A percentile compares a stretch with the other conserved stretches of the same genome.
These are phyloP conservation scores for Xylaria sp. DNA, from an alignment of 2,329 filamentous ascomycete species.

Conservation along the genomic window DNA sequence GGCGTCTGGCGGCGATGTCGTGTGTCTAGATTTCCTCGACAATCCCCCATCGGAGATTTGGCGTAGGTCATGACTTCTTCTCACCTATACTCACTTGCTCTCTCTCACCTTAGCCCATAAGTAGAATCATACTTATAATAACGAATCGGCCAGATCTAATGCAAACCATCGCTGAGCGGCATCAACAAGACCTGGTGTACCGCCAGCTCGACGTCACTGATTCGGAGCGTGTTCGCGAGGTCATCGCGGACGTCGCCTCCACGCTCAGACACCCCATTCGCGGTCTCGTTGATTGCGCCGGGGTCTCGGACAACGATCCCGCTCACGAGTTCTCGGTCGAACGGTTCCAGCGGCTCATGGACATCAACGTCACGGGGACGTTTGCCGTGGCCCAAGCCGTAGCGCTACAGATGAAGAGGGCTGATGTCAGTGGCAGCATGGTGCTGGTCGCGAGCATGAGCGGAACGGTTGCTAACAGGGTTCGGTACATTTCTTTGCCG, in stretches of 20 bases:
- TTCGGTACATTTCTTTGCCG: slow-evolving; percentile 7
- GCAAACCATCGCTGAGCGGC: slow-evolving; percentile 12
- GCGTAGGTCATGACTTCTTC: slow-evolving; percentile 20
- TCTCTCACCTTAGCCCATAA: too few relatives aligned
- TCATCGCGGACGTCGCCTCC: slow-evolving; percentile 26
- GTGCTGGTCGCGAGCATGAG: slow-evolving; percentile 55
- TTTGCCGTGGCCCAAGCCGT: slow-evolving; percentile 51
- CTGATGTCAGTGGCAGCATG: slow-evolving; percentile 49
- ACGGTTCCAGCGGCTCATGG: slow-evolving; percentile 31
- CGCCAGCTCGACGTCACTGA: slow-evolving; percentile 29
- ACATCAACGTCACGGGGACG: slow-evolving; percentile 52
- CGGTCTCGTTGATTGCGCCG: slow-evolving; percentile 39
- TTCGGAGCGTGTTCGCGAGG: slow-evolving; percentile 14
- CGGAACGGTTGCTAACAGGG: slow-evolving; percentile 52
- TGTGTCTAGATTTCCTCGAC: slow-evolving; percentile 34
- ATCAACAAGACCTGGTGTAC: slow-evolving; percentile 23
- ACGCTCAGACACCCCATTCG: slow-evolving; percentile 31
- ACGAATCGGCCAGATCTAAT: slow-evolving; percentile 26
- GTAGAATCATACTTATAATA: too few relatives aligned
- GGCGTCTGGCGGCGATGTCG: slow-evolving; percentile 39
- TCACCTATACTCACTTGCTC: too few relatives aligned
- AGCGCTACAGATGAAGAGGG: slow-evolving; percentile 51
- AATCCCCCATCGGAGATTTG: slow-evolving; percentile 20
- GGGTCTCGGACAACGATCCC: slow-evolving; percentile 33
- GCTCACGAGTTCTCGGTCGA: slow-evolving; percentile 32